Conservation (phyloP, 2,329 filamentous ascomycete genomes). For the Xylaria sp. region DNA sequence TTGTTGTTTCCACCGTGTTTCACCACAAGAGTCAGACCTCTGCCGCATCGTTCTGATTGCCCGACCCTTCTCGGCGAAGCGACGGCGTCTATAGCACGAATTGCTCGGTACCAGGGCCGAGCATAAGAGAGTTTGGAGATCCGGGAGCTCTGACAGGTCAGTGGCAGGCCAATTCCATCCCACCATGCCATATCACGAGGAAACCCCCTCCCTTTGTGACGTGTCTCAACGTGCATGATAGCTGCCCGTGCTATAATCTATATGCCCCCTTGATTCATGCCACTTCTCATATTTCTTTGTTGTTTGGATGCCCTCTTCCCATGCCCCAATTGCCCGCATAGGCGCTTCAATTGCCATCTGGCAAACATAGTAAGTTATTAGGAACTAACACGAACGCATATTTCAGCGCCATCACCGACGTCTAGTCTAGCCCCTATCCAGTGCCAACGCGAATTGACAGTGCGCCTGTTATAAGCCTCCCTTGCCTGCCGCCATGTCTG, state of each 20-base stretch:
- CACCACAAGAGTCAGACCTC: slow-evolving; percentile 13
- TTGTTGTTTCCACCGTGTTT: slow-evolving; percentile 15
- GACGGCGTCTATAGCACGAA: slow-evolving; percentile 31
- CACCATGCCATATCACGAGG: slow-evolving; percentile 37
- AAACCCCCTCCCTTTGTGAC: slow-evolving; percentile 46
- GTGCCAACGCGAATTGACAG: slow-evolving; percentile 12
- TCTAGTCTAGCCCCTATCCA: slow-evolving; percentile 15
- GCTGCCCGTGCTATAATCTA: slow-evolving; percentile 24
- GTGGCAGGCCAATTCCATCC: slow-evolving; percentile 38
- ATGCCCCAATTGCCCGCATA: slow-evolving; percentile 26
- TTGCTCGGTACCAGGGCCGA: slow-evolving; percentile 23
- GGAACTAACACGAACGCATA: slow-evolving; percentile 33
- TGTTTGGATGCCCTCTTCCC: slow-evolving; percentile 22
- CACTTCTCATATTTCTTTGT: slow-evolving; percentile 12
- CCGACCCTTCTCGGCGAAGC: slow-evolving; percentile 23
- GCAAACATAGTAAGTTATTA: slow-evolving; percentile 14
- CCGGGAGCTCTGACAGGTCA: slow-evolving; percentile 45
- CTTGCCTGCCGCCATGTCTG: slow-evolving; percentile 54
- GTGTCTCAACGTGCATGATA: slow-evolving; percentile 45
- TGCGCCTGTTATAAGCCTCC: not conserved
- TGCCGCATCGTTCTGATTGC: slow-evolving; percentile 8
- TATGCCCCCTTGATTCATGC: slow-evolving; percentile 38
- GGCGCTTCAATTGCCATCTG: slow-evolving; percentile 28
- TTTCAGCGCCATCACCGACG: slow-evolving; percentile 30
- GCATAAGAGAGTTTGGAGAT: slow-evolving; percentile 26